Evolutionary conservation across 345 rosid species (phyloP).

Genomic region (Sisymbrium irio): DNA sequence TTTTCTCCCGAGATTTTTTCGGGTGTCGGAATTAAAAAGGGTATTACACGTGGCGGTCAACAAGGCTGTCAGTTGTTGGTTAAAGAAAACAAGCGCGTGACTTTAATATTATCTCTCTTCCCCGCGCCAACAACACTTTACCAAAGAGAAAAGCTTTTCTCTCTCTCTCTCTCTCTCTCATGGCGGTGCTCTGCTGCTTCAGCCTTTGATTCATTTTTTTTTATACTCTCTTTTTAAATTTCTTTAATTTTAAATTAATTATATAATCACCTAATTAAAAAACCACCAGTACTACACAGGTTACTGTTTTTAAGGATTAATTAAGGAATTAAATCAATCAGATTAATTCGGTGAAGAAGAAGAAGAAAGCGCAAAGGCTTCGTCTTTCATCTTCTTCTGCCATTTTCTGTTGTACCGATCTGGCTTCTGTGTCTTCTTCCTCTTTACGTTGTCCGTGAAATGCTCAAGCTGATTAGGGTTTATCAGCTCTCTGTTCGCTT

Average conservation of each 20-base stretch:
- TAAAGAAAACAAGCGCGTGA: constrained; percentile 34
- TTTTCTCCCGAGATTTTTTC: not conserved
- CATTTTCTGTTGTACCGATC: not conserved
- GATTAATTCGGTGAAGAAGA: constrained; percentile 26
- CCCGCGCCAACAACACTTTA: constrained; percentile 35
- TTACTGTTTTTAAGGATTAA: constrained; percentile 8
- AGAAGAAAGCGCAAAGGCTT: constrained; percentile 25
- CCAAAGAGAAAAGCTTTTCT: constrained; percentile 6
- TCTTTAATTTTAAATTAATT: not conserved
- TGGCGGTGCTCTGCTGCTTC: constrained; percentile 35
- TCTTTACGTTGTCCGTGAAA: constrained; percentile 34
- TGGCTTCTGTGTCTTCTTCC: constrained; percentile 19
- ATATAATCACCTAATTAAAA: not conserved
- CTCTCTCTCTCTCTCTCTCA: constrained; percentile 19
- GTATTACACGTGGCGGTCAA: constrained; percentile 28
- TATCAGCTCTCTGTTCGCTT: constrained; percentile 38
- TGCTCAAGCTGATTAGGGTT: constrained; percentile 43
- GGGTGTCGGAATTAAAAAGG: constrained; percentile 2
- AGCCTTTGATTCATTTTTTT: constrained; percentile 24
- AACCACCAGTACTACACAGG: not conserved
- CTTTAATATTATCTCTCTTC: constrained; percentile 23
- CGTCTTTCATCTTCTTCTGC: not conserved
- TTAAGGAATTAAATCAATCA: not conserved
- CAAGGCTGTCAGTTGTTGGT: constrained; percentile 29
- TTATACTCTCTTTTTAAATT: not conserved